Evolutionary conservation across 768 basidiomycete genomes (phyloP).

Genomic region (Boletus rubroflammeus): DNA sequence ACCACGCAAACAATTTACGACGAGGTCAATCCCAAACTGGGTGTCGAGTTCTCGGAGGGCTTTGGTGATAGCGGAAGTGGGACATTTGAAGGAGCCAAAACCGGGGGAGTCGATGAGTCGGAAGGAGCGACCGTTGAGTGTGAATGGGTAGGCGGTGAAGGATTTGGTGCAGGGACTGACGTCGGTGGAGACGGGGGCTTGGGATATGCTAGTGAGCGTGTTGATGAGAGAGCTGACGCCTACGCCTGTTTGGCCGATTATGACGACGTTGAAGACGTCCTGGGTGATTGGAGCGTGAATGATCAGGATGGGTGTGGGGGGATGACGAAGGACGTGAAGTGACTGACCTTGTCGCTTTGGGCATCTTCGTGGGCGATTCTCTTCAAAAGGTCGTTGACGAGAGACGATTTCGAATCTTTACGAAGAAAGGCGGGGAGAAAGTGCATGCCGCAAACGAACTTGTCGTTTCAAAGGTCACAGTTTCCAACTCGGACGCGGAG

Average conservation of each 20-base stretch:
- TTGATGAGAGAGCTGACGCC: slow-evolving; percentile 43
- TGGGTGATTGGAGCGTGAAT: slow-evolving; percentile 4
- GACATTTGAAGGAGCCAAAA: slow-evolving; percentile 28
- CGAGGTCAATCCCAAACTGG: slow-evolving; percentile 27
- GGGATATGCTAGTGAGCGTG: slow-evolving; percentile 26
- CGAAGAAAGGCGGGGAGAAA: slow-evolving; percentile 27
- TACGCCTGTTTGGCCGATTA: slow-evolving; percentile 31
- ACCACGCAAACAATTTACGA: slow-evolving; percentile 27
- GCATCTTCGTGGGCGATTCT: slow-evolving; percentile 20
- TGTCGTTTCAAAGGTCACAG: neutral
- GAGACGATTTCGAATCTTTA: slow-evolving; percentile 23
- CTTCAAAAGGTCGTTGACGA: slow-evolving; percentile 24
- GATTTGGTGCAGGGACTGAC: slow-evolving; percentile 27
- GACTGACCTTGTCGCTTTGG: slow-evolving; percentile 24
- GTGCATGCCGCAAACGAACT: slow-evolving; percentile 21
- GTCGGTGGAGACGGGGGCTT: slow-evolving; percentile 26
- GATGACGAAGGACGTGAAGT: neutral
- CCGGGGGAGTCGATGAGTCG: slow-evolving; percentile 31
- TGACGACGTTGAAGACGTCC: slow-evolving; percentile 30
- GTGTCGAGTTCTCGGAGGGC: slow-evolving; percentile 27
- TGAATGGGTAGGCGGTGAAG: slow-evolving; percentile 24
- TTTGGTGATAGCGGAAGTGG: slow-evolving; percentile 22
- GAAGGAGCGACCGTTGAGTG: slow-evolving; percentile 26
- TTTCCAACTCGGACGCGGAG: neutral
- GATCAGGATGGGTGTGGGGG: neutral